Evolutionary conservation across 2,329 filamentous ascomycete species (phyloP).

Genomic region (Xylogone sp.): DNA sequence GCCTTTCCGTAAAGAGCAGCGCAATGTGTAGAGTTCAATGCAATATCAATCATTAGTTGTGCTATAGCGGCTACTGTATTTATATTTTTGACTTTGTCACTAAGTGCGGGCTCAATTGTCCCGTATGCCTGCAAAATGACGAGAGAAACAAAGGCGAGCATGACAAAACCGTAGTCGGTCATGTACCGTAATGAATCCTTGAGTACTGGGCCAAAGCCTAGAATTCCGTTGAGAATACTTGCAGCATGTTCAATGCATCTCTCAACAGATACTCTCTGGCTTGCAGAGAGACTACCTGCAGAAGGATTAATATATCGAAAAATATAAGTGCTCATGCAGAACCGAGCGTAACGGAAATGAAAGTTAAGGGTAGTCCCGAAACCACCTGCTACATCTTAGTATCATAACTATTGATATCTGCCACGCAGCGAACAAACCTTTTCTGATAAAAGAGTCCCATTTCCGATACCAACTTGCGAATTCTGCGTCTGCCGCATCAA

Average conservation of each 20-base stretch:
- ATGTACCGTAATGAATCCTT: constrained; percentile 6
- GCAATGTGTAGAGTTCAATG: constrained; percentile 7
- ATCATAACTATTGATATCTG: background rate
- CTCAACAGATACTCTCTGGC: background rate
- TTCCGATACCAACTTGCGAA: constrained; percentile 5
- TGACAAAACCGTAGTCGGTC: constrained; percentile 6
- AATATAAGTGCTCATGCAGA: constrained; percentile 6
- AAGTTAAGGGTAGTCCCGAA: constrained; percentile 2
- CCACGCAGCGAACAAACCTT: background rate
- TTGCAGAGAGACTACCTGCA: background rate
- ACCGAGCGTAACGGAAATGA: constrained; percentile 7
- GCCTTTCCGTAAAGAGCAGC: background rate
- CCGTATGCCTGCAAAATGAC: constrained; percentile 8
- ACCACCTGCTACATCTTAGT: constrained; percentile 1
- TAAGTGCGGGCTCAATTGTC: background rate
- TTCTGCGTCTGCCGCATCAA: background rate
- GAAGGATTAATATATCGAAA: constrained; percentile 4
- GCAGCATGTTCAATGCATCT: constrained; percentile 1
- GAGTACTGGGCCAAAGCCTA: constrained; percentile 1
- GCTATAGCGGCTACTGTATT: constrained; percentile 4
- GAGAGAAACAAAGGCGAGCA: constrained; percentile 8
- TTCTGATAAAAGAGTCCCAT: constrained; percentile 1
- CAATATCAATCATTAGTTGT: constrained; percentile 9
- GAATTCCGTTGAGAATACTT: constrained; percentile 3
- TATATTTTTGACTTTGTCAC: background rate